Evolutionary conservation across 371 early-diverging fungal genomes (phyloP).

Genomic region (Batrachochytrium dendrobatidis): DNA sequence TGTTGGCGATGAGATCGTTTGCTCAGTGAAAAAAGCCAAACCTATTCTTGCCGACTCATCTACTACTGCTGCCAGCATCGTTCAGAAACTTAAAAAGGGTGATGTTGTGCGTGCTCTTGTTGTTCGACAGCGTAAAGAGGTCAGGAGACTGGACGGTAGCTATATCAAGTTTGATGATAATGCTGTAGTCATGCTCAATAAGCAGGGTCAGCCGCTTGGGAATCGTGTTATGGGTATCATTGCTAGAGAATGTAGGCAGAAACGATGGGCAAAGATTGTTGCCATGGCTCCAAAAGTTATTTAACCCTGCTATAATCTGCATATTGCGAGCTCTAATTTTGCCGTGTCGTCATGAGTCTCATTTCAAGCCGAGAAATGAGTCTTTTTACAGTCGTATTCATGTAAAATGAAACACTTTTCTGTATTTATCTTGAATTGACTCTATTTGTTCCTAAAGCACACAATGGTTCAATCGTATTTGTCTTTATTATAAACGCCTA

Average conservation of each 20-base stretch:
- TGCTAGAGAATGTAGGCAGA: slow-evolving; percentile 81
- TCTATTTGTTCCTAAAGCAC: no score
- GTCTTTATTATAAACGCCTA: no score
- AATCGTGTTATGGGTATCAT: slow-evolving; percentile 90
- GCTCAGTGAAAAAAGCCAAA: slow-evolving; percentile 88
- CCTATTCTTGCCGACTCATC: slow-evolving; percentile 32
- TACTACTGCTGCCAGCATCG: slow-evolving; percentile 39
- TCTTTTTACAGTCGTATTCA: no score
- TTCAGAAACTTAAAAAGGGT: slow-evolving; percentile 83
- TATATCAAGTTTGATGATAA: slow-evolving; percentile 95
- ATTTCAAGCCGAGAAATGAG: not conserved
- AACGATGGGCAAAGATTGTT: slow-evolving; percentile 91
- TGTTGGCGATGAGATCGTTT: slow-evolving; percentile 91
- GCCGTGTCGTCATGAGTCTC: not conserved
- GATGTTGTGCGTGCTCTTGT: slow-evolving; percentile 91
- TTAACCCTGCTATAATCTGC: slow-evolving; percentile 46
- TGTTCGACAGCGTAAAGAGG: slow-evolving; percentile 87
- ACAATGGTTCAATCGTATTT: no score
- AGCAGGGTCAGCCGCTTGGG: slow-evolving; percentile 77
- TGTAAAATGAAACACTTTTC: no score
- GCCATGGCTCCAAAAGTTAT: slow-evolving; percentile 90
- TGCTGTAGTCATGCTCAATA: slow-evolving; percentile 91
- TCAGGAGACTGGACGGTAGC: slow-evolving; percentile 85
- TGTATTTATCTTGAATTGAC: no score
- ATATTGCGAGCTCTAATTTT: not conserved